Evolutionary conservation across 352 stramenopile genomes (phyloP).

Genomic region (Phytophthora meadii): DNA sequence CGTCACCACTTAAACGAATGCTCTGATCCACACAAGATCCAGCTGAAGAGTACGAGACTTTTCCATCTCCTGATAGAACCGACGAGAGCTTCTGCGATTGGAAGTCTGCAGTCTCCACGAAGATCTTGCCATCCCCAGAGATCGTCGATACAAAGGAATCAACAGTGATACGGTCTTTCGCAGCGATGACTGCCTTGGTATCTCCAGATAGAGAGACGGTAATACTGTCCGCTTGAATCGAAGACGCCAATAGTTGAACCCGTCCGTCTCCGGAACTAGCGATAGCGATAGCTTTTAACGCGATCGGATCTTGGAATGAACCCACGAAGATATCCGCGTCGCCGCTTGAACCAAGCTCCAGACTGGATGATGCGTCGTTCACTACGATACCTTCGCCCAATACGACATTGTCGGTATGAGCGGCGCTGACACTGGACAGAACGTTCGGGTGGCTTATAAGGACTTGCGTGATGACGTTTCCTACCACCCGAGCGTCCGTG

Average conservation of each 20-base stretch:
- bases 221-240: constrained; percentile 24
- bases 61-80: constrained; percentile 27
- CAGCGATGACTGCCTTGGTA: constrained; percentile 19
- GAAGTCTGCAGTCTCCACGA: constrained; percentile 29
- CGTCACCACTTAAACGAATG: constrained; percentile 31
- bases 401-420: constrained; percentile 28
- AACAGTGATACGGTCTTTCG: constrained; percentile 18
- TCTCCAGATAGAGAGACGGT: constrained; percentile 17
- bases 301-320: constrained; percentile 14
- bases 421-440: constrained; percentile 21
- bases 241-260: constrained; percentile 33
- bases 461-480: constrained; percentile 43
- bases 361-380: constrained; percentile 35
- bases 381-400: constrained; percentile 47
- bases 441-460: constrained; percentile 32
- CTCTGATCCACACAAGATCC: constrained; percentile 27
- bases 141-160: constrained; percentile 20
- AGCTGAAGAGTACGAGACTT: constrained; percentile 27
- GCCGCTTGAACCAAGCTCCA: constrained; percentile 29
- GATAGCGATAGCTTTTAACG: constrained; percentile 19
- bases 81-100: constrained; percentile 20
- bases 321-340: constrained; percentile 31
- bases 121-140: constrained; percentile 34
- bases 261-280: constrained; percentile 25
- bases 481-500: constrained; percentile 33